phyloP scores from a whole-genome alignment of 2,329 filamentous ascomycete genomes.

The Trichoderma sp. region DNA sequence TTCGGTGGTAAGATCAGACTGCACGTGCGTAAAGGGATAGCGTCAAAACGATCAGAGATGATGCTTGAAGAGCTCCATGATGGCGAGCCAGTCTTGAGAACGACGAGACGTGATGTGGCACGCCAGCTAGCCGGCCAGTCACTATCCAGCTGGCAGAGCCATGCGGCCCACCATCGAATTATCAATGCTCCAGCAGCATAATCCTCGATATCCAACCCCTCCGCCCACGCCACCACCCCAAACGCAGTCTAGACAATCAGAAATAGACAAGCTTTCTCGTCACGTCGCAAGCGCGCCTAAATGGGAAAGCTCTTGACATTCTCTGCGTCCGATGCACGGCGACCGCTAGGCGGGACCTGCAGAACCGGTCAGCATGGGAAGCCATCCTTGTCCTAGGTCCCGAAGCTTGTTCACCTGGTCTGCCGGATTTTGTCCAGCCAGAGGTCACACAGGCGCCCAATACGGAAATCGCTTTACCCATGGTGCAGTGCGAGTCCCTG shows the following conservation, averaged over 20 bases:
- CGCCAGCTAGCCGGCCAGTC: conserved; percentile 8
- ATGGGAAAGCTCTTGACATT: conserved; percentile 33
- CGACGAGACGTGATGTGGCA: conserved; percentile 10
- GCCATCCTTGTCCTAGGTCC: conserved; percentile 6
- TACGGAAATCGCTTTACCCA: conserved; percentile 29
- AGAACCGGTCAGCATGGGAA: conserved; percentile 16
- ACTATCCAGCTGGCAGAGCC: conserved; percentile 10
- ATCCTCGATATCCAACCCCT: neutral
- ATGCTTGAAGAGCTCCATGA: conserved; percentile 16
- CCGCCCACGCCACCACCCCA: conserved; percentile 11
- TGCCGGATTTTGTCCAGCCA: conserved; percentile 23
- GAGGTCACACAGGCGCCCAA: conserved; percentile 27
- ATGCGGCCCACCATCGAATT: conserved; percentile 10
- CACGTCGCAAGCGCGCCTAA: conserved; percentile 25
- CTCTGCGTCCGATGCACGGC: conserved; percentile 31
- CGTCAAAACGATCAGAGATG: neutral
- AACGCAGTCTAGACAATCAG: neutral
- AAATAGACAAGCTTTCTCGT: conserved; percentile 2
- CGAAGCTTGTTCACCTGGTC: conserved; percentile 17
- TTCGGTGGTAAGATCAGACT: neutral
- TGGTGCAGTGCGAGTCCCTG: conserved; percentile 18
- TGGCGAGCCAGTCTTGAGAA: neutral
- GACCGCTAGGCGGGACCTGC: conserved; percentile 22
- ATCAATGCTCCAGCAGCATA: neutral
- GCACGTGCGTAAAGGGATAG: conserved; percentile 9